A percentile compares a stretch with the other conserved stretches of the same genome.
Conservation (phyloP, 2,329 filamentous ascomycete species). For the Ophiostoma ips region DNA sequence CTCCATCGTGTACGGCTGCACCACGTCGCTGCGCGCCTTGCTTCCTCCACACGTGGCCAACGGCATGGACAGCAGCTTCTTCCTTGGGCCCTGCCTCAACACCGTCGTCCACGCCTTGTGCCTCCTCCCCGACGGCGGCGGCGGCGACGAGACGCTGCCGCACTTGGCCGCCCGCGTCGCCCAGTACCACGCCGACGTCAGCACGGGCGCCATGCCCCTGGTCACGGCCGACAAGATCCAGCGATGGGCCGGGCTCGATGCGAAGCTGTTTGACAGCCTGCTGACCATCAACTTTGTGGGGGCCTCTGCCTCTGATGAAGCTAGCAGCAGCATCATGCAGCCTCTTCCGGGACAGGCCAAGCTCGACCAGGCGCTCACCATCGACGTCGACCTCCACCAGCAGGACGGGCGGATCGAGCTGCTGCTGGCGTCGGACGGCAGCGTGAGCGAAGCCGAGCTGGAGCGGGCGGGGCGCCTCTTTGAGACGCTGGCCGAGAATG, state of each 20-base stretch:
- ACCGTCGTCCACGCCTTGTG: slow-evolving; percentile 13
- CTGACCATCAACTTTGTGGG: slow-evolving; percentile 13
- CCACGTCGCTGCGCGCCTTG: too few species aligned
- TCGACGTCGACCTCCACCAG: slow-evolving; percentile 15
- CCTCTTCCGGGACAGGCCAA: slow-evolving; percentile 9
- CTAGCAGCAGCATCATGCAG: slow-evolving; percentile 3
- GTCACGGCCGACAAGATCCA: slow-evolving; percentile 14
- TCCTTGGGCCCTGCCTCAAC: slow-evolving; percentile 16
- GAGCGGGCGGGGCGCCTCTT: slow-evolving; percentile 7
- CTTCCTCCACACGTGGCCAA: too few species aligned
- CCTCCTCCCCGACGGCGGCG: slow-evolving; percentile 1
- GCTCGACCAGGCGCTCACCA: slow-evolving; percentile 13
- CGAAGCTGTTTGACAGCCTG: slow-evolving; percentile 16
- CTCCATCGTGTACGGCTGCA: too few species aligned
- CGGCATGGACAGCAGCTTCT: slow-evolving; percentile 5
- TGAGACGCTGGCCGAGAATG: slow-evolving; percentile 9
- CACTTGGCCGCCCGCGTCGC: slow-evolving; percentile 11
- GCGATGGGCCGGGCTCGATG: slow-evolving; percentile 14
- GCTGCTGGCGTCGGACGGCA: slow-evolving; percentile 1
- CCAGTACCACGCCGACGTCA: slow-evolving; percentile 10
- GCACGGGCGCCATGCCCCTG: slow-evolving; percentile 15
- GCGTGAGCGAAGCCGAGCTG: slow-evolving; percentile 5
- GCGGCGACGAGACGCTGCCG: background rate
- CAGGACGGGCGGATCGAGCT: background rate
- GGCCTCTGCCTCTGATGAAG: too few species aligned